Evolutionary conservation across 2,329 filamentous ascomycete genomes (phyloP), one percentile per base, ranked within the genome.

Genomic region (Trichoderma sp.): DNA sequence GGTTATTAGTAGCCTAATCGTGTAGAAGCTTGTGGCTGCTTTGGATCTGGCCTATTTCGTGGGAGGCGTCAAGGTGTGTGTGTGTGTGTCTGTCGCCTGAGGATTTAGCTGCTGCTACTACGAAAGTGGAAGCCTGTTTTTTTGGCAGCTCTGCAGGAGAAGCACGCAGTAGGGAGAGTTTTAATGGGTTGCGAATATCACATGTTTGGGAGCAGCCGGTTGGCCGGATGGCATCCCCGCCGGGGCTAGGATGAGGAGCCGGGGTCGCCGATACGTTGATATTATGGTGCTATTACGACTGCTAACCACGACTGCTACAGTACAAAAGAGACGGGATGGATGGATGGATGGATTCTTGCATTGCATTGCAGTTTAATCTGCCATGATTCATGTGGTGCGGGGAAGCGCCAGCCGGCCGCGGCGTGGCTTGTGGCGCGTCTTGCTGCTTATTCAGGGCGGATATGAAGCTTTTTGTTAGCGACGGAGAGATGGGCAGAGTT

Each of bases 381-480:
- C n/a, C 29, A 37, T 66, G 53, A 66, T 66, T 66, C 63, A 66
- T 35, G 27, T n/a, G 40, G 53, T 66, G 63, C 63, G 63, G 63
- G 63, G 63, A 66, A 66, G 37, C 63, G 63, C 35, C 63, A 35
- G 63, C 35, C 63, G 21, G 37, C 53, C 53, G 52, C 37, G 63
- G 53, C 35, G 37, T 57, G 63, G 63, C 63, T 66, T 43, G 43
- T 35, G 27, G 27, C 24, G 27, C 21, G 37, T 13, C n/a, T 16
- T 16, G 31, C 47, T 58, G 53, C 37, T 58, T 35, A 47, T 10
- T 33, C 27, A 62, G 59, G 59, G 61, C 40, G 55, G 29, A 29
- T 24, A 57, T 33, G 55, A 64, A 55, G 61, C 61, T 64, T 55
- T 55, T 63, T 31, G 61, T 19, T 19, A 8, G 49, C 10, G 47